These are phyloP conservation scores for Pseudozyma flocculosa DNA, from an alignment of 1,284 basidiomycete genomes.

Conservation along the genomic window DNA sequence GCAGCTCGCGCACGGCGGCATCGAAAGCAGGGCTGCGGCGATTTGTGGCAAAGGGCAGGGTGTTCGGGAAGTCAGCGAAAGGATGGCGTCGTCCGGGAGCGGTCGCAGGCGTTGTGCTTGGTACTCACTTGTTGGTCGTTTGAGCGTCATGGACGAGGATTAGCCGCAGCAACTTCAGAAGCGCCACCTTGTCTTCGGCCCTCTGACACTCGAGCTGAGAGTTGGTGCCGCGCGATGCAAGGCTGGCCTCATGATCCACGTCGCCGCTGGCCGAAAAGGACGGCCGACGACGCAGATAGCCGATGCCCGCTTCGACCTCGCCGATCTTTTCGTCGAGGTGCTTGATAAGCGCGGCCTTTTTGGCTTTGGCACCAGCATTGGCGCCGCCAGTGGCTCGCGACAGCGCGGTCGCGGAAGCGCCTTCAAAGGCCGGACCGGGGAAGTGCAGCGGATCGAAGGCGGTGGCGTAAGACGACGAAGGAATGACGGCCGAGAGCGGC, in stretches of 20 bases:
- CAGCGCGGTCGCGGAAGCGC: conserved; percentile 30
- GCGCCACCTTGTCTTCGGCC: conserved; percentile 48
- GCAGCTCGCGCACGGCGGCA: background rate
- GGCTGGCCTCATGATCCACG: background rate
- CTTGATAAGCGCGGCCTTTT: conserved; percentile 46
- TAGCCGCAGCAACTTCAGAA: conserved; percentile 44
- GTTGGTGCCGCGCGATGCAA: conserved; percentile 5
- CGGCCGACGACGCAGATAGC: conserved; percentile 44
- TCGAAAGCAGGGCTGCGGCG: background rate
- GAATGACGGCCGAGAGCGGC: conserved; percentile 30
- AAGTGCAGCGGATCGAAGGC: conserved; percentile 48
- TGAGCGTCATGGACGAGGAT: conserved; percentile 54
- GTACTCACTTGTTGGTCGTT: conserved; percentile 10
- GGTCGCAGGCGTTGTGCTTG: no score
- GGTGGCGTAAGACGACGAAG: conserved; percentile 39
- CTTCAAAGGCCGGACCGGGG: conserved; percentile 52
- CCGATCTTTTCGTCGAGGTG: conserved; percentile 46
- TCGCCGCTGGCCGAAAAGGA: conserved; percentile 14
- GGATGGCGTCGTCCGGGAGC: no score
- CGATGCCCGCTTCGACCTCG: conserved; percentile 46
- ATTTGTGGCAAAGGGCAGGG: no score
- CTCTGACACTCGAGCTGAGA: conserved; percentile 38
- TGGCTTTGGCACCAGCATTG: conserved; percentile 41
- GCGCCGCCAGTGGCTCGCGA: conserved; percentile 36
- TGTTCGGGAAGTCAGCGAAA: no score